Conservation (phyloP, 2,329 filamentous ascomycete genomes). For the Chaetothyriales sp. region DNA sequence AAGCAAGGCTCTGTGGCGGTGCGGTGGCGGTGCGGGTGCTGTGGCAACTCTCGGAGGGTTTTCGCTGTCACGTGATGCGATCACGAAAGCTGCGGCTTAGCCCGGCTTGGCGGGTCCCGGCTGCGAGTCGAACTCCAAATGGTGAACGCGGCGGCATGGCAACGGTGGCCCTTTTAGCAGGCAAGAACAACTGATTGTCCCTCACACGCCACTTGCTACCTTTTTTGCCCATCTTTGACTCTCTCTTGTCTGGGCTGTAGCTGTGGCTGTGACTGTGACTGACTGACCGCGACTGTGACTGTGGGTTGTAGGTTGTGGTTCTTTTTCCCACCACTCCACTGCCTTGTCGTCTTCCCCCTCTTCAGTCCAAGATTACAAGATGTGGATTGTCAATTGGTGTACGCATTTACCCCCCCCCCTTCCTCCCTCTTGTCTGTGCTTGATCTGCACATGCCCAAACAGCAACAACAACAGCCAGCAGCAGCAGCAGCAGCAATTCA, state of each 20-base stretch:
- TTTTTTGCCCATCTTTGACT: background rate
- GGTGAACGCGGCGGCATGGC: background rate
- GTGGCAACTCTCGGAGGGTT: background rate
- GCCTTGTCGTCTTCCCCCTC: background rate
- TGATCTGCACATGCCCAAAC: background rate
- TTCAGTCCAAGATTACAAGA: conserved; percentile 23
- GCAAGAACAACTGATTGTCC: background rate
- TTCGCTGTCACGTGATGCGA: background rate
- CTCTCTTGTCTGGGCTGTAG: background rate
- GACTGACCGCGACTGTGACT: background rate
- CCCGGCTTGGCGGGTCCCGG: no score
- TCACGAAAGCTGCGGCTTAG: background rate
- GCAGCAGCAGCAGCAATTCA: background rate
- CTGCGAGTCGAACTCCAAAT: background rate
- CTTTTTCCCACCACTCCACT: background rate
- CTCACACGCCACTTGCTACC: no score
- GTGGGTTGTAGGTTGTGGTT: background rate
- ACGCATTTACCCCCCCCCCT: conserved; percentile 27
- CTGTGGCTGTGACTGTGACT: background rate
- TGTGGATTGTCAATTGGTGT: conserved; percentile 98
- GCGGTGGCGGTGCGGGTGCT: background rate
- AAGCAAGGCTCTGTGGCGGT: background rate
- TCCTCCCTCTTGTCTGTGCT: background rate
- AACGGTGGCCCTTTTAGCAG: background rate
- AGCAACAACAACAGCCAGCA: background rate